These are phyloP conservation scores for Fulvia fulva DNA, from an alignment of 2,329 filamentous ascomycete species.

Conservation along the genomic window DNA sequence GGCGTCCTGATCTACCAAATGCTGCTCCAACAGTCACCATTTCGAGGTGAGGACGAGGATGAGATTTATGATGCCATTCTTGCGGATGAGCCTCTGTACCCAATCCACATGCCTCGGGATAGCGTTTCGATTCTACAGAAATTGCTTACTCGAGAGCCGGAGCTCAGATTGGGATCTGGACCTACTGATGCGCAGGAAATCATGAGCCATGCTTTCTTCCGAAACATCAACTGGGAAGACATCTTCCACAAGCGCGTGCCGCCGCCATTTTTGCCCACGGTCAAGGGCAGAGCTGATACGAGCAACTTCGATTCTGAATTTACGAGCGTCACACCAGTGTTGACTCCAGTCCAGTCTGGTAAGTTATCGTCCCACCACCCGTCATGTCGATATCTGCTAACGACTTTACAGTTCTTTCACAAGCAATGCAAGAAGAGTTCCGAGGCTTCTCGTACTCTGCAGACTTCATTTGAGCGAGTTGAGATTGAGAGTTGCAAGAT, in stretches of 20 bases:
- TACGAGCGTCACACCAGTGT: conserved; percentile 93
- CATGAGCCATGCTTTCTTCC: conserved; percentile 98
- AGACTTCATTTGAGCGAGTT: conserved; percentile 65
- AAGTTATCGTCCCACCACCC: conserved; percentile 42
- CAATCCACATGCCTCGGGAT: conserved; percentile 97
- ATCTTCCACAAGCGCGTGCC: conserved; percentile 92
- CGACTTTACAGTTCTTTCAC: conserved; percentile 69
- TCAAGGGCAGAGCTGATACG: conserved; percentile 93
- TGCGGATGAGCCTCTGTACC: conserved; percentile 93
- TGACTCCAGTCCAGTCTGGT: conserved; percentile 97
- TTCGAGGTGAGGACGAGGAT: conserved; percentile 97
- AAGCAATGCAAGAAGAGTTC: conserved; percentile 99
- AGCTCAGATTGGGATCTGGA: conserved; percentile 85
- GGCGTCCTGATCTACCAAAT: conserved; percentile 99
- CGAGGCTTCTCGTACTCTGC: conserved; percentile 96
- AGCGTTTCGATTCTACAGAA: conserved; percentile 98
- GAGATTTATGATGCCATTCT: conserved; percentile 99
- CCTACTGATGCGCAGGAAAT: conserved; percentile 97
- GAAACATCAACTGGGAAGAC: conserved; percentile 97
- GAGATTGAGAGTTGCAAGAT: neutral
- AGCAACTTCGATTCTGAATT: conserved; percentile 99
- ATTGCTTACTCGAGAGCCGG: conserved; percentile 89
- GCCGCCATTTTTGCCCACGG: conserved; percentile 83
- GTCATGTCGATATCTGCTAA: conserved; percentile 21
- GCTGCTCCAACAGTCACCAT: conserved; percentile 97